Conservation (phyloP, 2,329 filamentous ascomycete species). For the Rachicladosporium sp. region DNA sequence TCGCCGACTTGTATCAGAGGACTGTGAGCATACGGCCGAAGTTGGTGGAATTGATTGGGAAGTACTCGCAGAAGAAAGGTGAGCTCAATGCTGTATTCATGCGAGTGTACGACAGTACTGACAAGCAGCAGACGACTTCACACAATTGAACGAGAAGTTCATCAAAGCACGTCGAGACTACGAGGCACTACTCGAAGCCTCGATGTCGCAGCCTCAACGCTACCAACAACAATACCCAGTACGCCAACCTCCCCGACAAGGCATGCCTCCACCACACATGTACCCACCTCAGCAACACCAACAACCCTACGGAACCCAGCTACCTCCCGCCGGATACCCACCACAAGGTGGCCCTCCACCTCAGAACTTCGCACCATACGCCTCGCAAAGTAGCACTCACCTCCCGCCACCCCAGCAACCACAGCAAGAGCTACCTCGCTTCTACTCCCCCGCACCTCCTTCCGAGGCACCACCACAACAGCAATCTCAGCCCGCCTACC, state of each 20-base stretch:
- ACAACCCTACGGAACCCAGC: slow-evolving; percentile 14
- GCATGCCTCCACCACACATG: slow-evolving; percentile 8
- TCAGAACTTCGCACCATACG: slow-evolving; percentile 12
- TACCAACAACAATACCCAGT: slow-evolving; percentile 30
- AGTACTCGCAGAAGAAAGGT: slow-evolving; percentile 99
- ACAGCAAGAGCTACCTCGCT: slow-evolving; percentile 23
- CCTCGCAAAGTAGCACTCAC: slow-evolving; percentile 9
- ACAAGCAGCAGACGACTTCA: slow-evolving; percentile 68
- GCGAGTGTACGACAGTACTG: slow-evolving; percentile 16
- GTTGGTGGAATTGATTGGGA: slow-evolving; percentile 93
- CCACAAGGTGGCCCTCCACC: slow-evolving; percentile 13
- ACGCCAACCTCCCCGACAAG: slow-evolving; percentile 10
- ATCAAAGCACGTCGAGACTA: slow-evolving; percentile 97
- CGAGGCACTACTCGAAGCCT: slow-evolving; percentile 86
- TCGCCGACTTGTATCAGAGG: slow-evolving; percentile 79
- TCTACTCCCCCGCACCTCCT: slow-evolving; percentile 25
- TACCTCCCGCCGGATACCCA: slow-evolving; percentile 14
- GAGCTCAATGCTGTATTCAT: slow-evolving; percentile 12
- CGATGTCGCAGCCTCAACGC: slow-evolving; percentile 79
- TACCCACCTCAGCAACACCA: slow-evolving; percentile 18
- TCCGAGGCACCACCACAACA: slow-evolving; percentile 17
- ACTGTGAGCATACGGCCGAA: slow-evolving; percentile 91
- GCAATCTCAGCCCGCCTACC: slow-evolving; percentile 13
- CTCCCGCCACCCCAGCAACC: slow-evolving; percentile 5
- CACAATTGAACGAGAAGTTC: slow-evolving; percentile 96